Evolutionary conservation across 2,329 filamentous ascomycete genomes (phyloP), one percentile per base, ranked within the genome.

Genomic region (Orbilia blumenaviensis): DNA sequence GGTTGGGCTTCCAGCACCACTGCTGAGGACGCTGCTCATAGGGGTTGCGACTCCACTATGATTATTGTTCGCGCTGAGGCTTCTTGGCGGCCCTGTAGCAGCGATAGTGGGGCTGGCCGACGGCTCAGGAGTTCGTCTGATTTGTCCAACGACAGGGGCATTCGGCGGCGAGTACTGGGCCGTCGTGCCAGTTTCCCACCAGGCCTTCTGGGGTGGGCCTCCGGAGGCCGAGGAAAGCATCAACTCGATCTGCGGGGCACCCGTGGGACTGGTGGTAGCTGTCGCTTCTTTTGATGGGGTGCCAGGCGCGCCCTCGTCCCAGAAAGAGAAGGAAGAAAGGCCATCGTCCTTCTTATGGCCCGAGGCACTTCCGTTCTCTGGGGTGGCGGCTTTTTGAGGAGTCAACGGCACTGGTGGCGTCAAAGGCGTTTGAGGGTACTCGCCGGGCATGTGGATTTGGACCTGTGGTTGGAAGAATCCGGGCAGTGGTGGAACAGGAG

Each of bases 391-490:
- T 14, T 25, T 54, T 21, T 56, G 52, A 23, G 52, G 52, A 9
- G 52, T 56, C 16, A 10, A 23, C 9, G 32, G 52, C 18, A 3
- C 52, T 23, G 38, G 38, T 1, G 41, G 25, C 0, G 62, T 48
- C 8, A 50, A 46, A 14, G 72, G 72, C 3, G 73, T 77, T 23
- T 64, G 9, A 7, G 73, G 73, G 21, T 71, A 77, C 32, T 77
- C 73, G n/a, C 73, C 73, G 1, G 73, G 73, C 58, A 76, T 76
- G 64, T 76, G 64, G 3, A 66, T 16, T 16, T 76, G 63, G 10
- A 60, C 32, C 36, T 69, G 72, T 32, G 72, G 38, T 9, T 69
- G 64, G 25, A 56, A 76, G n/a, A 64, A 18, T n/a, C 72, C 58
- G 1, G 72, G 72, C 3, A 76, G 41, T 36, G 72, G 72, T 10